Conservation (phyloP, 108 stramenopile species). For the Fragilariopsis cylindrus region DNA sequence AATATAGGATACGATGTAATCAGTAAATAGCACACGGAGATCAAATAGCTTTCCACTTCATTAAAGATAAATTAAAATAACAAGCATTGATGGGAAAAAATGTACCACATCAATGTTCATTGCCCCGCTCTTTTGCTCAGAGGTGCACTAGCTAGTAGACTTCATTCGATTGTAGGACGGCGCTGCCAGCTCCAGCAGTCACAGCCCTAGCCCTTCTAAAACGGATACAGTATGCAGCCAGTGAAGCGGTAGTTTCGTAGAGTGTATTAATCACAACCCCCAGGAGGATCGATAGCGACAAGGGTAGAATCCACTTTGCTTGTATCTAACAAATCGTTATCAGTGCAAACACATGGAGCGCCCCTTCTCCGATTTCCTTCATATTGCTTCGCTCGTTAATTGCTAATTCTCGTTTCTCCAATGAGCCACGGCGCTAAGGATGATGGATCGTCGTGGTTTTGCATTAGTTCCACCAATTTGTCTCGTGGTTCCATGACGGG, state of each 20-base stretch:
- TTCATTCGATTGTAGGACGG: background rate
- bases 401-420: constrained; percentile 28
- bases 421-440: constrained; percentile 23
- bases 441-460: background rate
- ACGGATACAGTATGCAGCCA: no score
- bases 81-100: no score
- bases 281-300: no score
- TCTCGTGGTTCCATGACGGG: constrained; percentile 58
- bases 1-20: background rate
- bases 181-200: background rate
- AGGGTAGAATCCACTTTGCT: no score
- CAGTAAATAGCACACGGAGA: background rate
- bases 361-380: background rate
- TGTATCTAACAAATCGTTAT: no score
- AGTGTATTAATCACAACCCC: no score
- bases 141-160: background rate
- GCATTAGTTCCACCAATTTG: constrained; percentile 16
- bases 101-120: background rate
- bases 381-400: background rate
- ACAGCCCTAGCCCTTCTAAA: background rate
- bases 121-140: background rate
- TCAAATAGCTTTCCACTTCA: background rate
- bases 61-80: background rate
- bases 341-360: no score
- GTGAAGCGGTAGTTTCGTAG: no score